These are phyloP conservation scores for Scutellaria galericulata DNA, from an alignment of 257 asterid genomes.

Conservation along the genomic window DNA sequence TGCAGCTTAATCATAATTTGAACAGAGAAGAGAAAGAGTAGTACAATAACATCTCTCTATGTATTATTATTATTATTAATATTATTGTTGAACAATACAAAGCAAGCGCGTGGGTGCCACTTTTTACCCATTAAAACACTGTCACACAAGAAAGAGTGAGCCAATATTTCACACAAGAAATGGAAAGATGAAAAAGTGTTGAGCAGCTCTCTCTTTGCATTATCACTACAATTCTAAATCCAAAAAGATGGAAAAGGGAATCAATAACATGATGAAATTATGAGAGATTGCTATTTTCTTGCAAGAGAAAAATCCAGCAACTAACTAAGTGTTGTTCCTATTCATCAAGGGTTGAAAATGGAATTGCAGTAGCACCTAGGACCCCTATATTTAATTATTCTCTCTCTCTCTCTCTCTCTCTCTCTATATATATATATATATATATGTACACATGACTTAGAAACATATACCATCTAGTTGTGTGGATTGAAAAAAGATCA, in stretches of 20 bases:
- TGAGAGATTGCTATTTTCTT: conserved; percentile 44
- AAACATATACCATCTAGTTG: neutral
- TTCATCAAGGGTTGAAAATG: conserved; percentile 38
- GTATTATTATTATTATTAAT: neutral
- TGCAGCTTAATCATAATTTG: too few relatives aligned
- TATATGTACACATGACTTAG: neutral
- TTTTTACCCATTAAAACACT: conserved; percentile 44
- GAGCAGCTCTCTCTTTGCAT: neutral
- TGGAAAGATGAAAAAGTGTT: conserved; percentile 27
- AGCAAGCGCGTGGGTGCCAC: conserved; percentile 37
- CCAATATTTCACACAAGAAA: conserved; percentile 32
- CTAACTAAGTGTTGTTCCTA: conserved; percentile 24
- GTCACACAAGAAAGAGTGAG: conserved; percentile 35
- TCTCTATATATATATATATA: neutral
- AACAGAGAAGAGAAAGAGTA: too few relatives aligned
- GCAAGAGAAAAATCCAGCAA: conserved; percentile 30
- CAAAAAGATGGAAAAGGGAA: conserved; percentile 15
- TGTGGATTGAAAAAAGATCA: neutral
- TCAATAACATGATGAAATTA: conserved; percentile 37
- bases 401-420: conserved; percentile 14
- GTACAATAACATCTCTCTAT: neutral
- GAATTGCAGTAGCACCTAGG: conserved; percentile 20
- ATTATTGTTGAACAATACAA: neutral
- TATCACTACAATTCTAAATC: neutral
- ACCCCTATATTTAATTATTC: conserved; percentile 23